Evolutionary conservation across 23 red algal genomes (phyloP).

Genomic region (Gracilaria vermiculophylla): DNA sequence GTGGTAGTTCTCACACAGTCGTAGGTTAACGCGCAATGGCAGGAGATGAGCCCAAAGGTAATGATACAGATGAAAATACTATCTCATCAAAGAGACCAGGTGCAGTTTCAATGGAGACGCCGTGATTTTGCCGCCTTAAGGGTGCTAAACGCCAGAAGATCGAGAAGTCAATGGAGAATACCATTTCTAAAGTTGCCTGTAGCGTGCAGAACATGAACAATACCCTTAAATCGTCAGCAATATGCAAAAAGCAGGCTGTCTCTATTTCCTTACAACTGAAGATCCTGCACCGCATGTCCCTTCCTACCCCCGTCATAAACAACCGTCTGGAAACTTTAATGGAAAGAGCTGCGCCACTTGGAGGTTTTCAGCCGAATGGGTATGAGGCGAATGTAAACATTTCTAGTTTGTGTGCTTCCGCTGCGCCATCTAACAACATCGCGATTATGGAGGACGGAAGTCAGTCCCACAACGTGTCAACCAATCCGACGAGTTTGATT

Average conservation of each 20-base stretch:
- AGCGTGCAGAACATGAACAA: not conserved
- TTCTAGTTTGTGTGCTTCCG: no score
- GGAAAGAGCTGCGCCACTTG: not conserved
- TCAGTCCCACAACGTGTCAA: no score
- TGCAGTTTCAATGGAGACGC: not conserved
- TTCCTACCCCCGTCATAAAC: not conserved
- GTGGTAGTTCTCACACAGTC: no score
- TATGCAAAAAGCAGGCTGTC: conserved; percentile 5
- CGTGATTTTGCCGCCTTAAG: not conserved
- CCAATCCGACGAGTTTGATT: no score
- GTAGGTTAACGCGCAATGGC: not conserved
- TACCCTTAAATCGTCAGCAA: not conserved
- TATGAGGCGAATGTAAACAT: no score
- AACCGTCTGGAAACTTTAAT: not conserved
- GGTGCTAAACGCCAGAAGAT: not conserved
- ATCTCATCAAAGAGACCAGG: no score
- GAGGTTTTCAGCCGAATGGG: no score
- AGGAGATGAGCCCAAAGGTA: not conserved
- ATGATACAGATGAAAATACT: not conserved
- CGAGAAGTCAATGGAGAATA: not conserved
- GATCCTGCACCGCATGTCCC: no score
- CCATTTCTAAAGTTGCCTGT: not conserved
- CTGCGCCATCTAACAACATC: no score
- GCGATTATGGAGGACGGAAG: no score
- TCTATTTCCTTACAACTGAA: conserved; percentile 13